Evolutionary conservation across 768 basidiomycete species (phyloP).

Genomic region (Rhizopogon roseolus): DNA sequence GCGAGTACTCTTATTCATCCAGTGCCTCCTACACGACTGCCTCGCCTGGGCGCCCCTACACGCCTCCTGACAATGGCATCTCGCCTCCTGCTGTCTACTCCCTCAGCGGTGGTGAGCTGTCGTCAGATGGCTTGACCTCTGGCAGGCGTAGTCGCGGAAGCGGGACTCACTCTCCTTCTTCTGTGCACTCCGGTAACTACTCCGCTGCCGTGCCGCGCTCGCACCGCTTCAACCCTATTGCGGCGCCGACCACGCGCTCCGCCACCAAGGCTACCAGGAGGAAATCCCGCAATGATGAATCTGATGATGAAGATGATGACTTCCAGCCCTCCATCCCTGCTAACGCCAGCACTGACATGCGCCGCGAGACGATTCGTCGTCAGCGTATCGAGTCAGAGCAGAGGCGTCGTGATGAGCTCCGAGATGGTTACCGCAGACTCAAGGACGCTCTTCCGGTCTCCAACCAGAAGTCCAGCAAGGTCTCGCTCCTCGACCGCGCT

Average conservation of each 20-base stretch:
- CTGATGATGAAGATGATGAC: slow-evolving; percentile 72
- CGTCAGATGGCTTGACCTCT: slow-evolving; percentile 66
- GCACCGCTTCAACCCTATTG: slow-evolving; percentile 75
- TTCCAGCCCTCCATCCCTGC: slow-evolving; percentile 51
- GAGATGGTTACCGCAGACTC: slow-evolving; percentile 87
- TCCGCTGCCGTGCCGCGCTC: slow-evolving; percentile 65
- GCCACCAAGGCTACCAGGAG: slow-evolving; percentile 46
- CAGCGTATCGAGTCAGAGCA: slow-evolving; percentile 95
- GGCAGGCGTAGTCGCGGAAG: slow-evolving; percentile 68
- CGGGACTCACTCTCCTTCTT: slow-evolving; percentile 49
- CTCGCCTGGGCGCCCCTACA: slow-evolving; percentile 58
- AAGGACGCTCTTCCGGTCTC: slow-evolving; percentile 87
- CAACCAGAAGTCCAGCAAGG: slow-evolving; percentile 93
- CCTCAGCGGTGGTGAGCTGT: slow-evolving; percentile 64
- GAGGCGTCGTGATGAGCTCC: slow-evolving; percentile 86
- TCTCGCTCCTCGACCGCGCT: slow-evolving; percentile 83
- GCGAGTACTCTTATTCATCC: slow-evolving; percentile 57
- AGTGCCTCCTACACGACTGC: slow-evolving; percentile 49
- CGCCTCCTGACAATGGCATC: slow-evolving; percentile 63
- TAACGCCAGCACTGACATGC: slow-evolving; percentile 54
- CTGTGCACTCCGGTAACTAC: slow-evolving; percentile 45
- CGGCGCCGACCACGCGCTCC: slow-evolving; percentile 44
- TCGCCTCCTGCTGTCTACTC: slow-evolving; percentile 72
- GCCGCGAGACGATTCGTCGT: slow-evolving; percentile 86
- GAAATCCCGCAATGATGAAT: slow-evolving; percentile 56